Conservation (phyloP, 192 early-diverging fungal species). For the Entomortierella beljakovae region DNA sequence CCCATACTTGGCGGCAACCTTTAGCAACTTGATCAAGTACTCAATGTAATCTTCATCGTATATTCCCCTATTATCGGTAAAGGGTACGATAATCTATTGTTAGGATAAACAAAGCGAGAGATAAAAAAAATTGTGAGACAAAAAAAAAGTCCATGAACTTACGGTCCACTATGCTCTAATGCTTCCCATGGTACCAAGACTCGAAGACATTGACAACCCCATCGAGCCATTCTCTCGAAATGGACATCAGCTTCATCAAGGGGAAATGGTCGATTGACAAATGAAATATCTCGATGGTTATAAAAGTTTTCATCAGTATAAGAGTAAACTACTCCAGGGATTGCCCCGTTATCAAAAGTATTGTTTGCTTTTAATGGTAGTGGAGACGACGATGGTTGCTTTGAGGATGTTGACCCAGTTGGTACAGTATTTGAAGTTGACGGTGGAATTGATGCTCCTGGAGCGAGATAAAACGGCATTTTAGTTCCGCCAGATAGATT, state of each 20-base stretch:
- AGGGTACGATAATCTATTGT: not conserved
- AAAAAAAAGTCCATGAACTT: conserved; percentile 14
- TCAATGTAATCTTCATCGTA: conserved; percentile 67
- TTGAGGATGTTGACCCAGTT: conserved; percentile 7
- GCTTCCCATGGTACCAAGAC: conserved; percentile 84
- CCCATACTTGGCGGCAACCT: conserved; percentile 53
- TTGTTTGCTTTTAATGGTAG: not conserved
- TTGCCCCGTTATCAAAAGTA: conserved; percentile 1
- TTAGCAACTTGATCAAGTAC: conserved; percentile 62
- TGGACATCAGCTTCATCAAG: conserved; percentile 77
- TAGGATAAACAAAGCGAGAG: not conserved
- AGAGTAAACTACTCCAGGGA: conserved; percentile 38
- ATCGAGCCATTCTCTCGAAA: conserved; percentile 68
- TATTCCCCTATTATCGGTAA: conserved; percentile 51
- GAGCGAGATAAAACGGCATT: conserved; percentile 54
- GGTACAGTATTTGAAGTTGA: not conserved
- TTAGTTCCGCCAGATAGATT: conserved; percentile 69
- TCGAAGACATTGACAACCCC: conserved; percentile 81
- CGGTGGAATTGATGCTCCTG: not conserved
- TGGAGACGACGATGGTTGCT: too few species aligned
- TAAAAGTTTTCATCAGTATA: conserved; percentile 60
- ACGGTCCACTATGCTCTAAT: conserved; percentile 70
- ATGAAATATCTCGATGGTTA: conserved; percentile 68
- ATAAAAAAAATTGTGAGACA: too few species aligned
- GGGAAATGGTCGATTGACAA: conserved; percentile 80